phyloP scores from a whole-genome alignment of 176 grass and related monocot genomes.

The Avena eriantha region DNA sequence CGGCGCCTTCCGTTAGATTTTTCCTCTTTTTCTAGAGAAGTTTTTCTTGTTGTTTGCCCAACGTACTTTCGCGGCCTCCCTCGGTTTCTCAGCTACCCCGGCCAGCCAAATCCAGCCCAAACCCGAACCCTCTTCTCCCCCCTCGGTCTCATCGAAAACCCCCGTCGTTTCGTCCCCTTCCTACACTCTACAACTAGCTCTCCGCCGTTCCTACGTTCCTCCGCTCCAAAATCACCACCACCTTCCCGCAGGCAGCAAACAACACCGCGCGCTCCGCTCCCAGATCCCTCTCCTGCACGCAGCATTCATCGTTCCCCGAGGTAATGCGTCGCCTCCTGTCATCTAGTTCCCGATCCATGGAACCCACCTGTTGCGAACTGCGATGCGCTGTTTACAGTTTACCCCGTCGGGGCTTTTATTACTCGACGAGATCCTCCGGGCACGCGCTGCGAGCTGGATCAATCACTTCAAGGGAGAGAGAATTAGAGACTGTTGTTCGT shows the following conservation, averaged over 20 bases:
- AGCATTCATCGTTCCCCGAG: conserved; percentile 15
- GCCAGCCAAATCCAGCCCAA: not conserved
- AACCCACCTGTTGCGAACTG: no score
- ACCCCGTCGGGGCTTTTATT: not conserved
- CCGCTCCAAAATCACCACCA: conserved; percentile 22
- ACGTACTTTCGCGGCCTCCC: not conserved
- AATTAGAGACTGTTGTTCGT: not conserved
- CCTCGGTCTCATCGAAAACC: conserved; percentile 61
- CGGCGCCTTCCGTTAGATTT: no score
- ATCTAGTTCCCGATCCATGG: not conserved
- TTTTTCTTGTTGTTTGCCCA: no score
- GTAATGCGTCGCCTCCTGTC: not conserved
- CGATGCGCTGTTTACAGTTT: not conserved
- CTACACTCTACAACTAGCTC: conserved; percentile 13
- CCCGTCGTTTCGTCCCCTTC: conserved; percentile 14
- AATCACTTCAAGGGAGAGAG: no score
- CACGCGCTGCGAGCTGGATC: not conserved
- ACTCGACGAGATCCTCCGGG: not conserved
- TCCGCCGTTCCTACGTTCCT: conserved; percentile 1
- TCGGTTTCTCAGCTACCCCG: conserved; percentile 51
- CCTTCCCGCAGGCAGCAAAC: not conserved
- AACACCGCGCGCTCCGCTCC: not conserved
- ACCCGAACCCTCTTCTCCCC: conserved; percentile 29
- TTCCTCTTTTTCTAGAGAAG: no score
- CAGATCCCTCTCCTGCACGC: conserved; percentile 40